Conservation (phyloP, 306 rosid species). For the apple (Malus domestica) region DNA sequence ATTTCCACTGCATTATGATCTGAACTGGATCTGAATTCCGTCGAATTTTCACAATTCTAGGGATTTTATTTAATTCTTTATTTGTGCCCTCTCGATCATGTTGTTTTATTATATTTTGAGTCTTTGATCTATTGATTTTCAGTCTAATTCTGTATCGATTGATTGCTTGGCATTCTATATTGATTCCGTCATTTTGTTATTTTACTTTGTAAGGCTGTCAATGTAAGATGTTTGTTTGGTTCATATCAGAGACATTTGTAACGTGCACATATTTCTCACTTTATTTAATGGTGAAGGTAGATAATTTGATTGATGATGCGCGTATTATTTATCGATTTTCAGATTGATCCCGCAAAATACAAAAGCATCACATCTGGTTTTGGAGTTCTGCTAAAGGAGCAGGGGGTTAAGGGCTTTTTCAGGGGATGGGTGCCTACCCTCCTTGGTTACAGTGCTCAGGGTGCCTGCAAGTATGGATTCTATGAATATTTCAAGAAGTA, state of each 20-base stretch:
- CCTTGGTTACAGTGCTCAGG: slow-evolving; percentile 97
- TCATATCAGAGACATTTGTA: not conserved
- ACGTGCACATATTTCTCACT: not conserved
- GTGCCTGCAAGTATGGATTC: slow-evolving; percentile 96
- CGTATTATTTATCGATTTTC: slow-evolving; percentile 13
- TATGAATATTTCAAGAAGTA: slow-evolving; percentile 94
- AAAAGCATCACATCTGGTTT: slow-evolving; percentile 81
- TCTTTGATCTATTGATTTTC: not conserved
- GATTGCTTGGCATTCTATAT: not conserved
- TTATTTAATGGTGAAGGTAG: not conserved
- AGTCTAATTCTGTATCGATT: not conserved
- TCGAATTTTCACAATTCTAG: not conserved
- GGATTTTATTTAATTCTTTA: not conserved
- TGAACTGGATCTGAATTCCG: not conserved
- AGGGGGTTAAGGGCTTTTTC: slow-evolving; percentile 81
- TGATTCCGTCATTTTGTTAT: not conserved
- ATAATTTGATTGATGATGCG: not conserved
- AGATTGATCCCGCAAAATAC: slow-evolving; percentile 93
- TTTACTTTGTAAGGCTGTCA: not conserved
- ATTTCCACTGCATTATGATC: not conserved
- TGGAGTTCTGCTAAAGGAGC: slow-evolving; percentile 86
- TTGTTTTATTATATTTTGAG: not conserved
- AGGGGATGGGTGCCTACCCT: slow-evolving; percentile 98
- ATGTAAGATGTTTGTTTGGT: not conserved
- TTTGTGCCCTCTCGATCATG: not conserved